Evolutionary conservation across 345 rosid species (phyloP).

Genomic region (Camelina sativa): DNA sequence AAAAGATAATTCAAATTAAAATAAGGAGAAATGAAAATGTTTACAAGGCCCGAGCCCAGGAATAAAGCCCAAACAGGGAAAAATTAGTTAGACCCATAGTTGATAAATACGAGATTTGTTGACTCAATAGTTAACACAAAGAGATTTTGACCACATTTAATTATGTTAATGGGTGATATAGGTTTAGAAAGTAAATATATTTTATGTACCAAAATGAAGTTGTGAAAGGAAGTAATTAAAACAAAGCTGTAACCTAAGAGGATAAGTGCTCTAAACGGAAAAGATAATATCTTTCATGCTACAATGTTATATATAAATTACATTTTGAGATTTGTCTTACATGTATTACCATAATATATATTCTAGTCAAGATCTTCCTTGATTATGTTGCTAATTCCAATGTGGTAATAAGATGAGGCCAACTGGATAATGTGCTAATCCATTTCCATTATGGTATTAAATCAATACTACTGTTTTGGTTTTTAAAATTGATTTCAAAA

Average conservation of each 20-base stretch:
- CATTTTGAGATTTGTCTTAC: not conserved
- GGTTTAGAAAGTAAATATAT: not conserved
- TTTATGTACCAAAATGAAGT: not conserved
- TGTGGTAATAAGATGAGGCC: not conserved
- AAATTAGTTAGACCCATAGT: too few relatives aligned
- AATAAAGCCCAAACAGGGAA: too few relatives aligned
- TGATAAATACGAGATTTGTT: conserved; percentile 1
- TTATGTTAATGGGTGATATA: not conserved
- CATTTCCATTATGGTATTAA: not conserved
- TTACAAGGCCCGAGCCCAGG: too few relatives aligned
- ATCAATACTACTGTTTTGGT: not conserved
- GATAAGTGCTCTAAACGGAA: too few relatives aligned
- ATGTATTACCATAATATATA: not conserved
- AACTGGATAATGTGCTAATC: conserved; percentile 6
- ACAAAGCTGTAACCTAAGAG: not conserved
- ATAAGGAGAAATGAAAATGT: too few relatives aligned
- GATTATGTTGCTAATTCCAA: not conserved
- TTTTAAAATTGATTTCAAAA: not conserved
- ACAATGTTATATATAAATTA: too few relatives aligned
- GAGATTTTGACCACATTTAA: not conserved
- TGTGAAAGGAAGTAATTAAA: not conserved
- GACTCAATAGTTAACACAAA: not conserved
- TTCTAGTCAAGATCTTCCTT: not conserved
- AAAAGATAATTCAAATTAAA: too few relatives aligned
- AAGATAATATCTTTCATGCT: not conserved